These are phyloP conservation scores for Yamadazyma paraphyllophila DNA, from an alignment of 805 yeast genomes.

Conservation along the genomic window DNA sequence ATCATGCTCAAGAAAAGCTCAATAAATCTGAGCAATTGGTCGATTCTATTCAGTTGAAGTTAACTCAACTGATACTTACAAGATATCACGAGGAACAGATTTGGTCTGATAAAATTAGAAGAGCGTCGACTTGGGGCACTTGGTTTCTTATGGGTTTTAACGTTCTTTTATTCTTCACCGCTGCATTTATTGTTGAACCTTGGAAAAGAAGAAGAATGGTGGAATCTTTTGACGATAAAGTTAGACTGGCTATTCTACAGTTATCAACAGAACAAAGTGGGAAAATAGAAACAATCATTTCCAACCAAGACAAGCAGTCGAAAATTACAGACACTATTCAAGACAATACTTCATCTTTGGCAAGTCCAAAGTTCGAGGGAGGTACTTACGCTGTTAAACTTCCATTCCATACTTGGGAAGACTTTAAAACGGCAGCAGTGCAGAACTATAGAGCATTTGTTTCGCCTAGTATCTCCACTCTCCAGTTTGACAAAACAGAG, in stretches of 20 bases:
- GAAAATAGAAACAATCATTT: constrained; percentile 10
- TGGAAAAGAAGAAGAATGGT: constrained; percentile 86
- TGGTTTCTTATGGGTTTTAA: constrained; percentile 86
- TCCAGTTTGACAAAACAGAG: constrained; percentile 23
- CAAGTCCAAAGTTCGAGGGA: not conserved
- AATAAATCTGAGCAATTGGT: constrained; percentile 56
- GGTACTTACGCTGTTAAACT: constrained; percentile 4
- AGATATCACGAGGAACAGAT: constrained; percentile 96
- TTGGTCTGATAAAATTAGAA: constrained; percentile 95
- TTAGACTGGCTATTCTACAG: constrained; percentile 41
- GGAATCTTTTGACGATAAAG: constrained; percentile 78
- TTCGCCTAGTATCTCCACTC: constrained; percentile 12
- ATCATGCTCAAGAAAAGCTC: constrained; percentile 46
- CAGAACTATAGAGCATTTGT: constrained; percentile 18
- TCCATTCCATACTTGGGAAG: constrained; percentile 18
- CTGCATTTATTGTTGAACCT: constrained; percentile 89
- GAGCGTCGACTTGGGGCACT: constrained; percentile 97
- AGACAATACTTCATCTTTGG: not conserved
- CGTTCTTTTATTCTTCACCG: constrained; percentile 69
- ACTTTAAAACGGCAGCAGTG: constrained; percentile 12
- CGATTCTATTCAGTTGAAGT: constrained; percentile 65
- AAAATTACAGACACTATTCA: not conserved
- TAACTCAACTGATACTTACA: constrained; percentile 76
- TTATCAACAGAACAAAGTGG: constrained; percentile 13
- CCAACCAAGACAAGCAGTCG: constrained; percentile 4